phyloP scores from a whole-genome alignment of 2,329 filamentous ascomycete species.

The Xylaria multiplex region DNA sequence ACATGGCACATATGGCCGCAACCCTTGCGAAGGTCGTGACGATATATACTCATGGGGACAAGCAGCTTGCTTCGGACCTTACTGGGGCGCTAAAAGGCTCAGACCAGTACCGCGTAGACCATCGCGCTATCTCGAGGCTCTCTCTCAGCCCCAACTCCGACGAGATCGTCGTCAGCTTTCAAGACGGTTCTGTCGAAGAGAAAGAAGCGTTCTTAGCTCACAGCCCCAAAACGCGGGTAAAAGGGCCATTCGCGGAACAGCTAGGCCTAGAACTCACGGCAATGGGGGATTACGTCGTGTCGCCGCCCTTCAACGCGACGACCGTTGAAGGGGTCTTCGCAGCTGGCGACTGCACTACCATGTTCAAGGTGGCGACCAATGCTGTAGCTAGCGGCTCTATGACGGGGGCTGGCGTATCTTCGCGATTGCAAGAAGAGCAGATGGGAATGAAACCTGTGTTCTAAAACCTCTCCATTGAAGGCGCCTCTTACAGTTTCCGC shows the following conservation, averaged over 20 bases:
- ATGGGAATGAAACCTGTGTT: no score
- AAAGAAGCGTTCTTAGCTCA: slow-evolving; percentile 33
- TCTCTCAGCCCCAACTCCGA: no score
- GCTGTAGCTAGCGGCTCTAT: no score
- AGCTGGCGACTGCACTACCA: slow-evolving; percentile 3
- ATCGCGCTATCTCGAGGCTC: no score
- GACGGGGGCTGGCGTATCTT: no score
- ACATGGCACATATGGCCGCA: not conserved
- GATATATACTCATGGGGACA: slow-evolving; percentile 20
- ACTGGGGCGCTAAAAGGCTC: no score
- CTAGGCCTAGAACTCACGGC: slow-evolving; percentile 31
- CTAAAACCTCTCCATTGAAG: no score
- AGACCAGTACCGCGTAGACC: no score
- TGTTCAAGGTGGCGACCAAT: no score
- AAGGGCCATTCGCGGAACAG: slow-evolving; percentile 29
- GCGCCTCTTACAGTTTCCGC: no score
- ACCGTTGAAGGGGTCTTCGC: slow-evolving; percentile 33
- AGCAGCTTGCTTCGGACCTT: not conserved
- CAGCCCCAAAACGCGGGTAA: slow-evolving; percentile 30
- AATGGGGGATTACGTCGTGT: slow-evolving; percentile 13
- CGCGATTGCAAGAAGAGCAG: no score
- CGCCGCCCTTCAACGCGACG: slow-evolving; percentile 34
- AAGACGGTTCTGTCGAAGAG: not conserved
- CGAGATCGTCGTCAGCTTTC: not conserved
- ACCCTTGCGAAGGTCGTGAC: slow-evolving; percentile 6